Percentiles rank a stretch among this genome's conserved stretches.
Conservation (phyloP, 1,284 basidiomycete genomes). For the Ustilago cynodontis region DNA sequence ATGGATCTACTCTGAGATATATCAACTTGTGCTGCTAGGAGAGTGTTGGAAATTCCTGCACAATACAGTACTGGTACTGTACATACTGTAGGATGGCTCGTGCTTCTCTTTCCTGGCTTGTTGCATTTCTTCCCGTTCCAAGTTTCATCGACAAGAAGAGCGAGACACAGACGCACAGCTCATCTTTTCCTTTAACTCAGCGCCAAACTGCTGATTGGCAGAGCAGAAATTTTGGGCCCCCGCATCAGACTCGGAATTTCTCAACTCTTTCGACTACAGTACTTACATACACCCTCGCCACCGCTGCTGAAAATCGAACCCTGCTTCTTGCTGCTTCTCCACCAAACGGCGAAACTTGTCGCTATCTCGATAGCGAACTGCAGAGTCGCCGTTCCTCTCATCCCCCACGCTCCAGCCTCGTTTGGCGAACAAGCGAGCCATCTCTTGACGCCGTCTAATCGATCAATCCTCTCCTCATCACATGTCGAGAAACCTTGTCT, state of each 20-base stretch:
- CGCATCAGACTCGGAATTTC: not conserved
- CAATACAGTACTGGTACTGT: too few relatives aligned
- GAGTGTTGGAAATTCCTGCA: too few relatives aligned
- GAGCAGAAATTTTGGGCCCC: slow-evolving; percentile 16
- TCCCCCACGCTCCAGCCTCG: not conserved
- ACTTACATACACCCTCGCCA: too few relatives aligned
- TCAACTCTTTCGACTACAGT: too few relatives aligned
- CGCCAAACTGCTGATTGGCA: not conserved
- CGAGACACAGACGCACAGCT: not conserved
- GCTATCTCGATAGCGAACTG: not conserved
- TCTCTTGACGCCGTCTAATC: slow-evolving; percentile 1
- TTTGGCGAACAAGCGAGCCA: not conserved
- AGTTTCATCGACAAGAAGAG: slow-evolving; percentile 7
- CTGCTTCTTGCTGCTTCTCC: not conserved
- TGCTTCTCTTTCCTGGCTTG: too few relatives aligned
- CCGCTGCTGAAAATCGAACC: too few relatives aligned
- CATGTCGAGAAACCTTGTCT: not conserved
- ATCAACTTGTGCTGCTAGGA: too few relatives aligned
- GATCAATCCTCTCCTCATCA: not conserved
- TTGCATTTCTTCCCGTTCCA: too few relatives aligned
- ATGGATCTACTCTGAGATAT: not conserved
- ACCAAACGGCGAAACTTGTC: not conserved
- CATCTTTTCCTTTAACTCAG: not conserved
- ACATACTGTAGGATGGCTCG: slow-evolving; percentile 22
- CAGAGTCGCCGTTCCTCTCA: not conserved